Conservation (phyloP, 2,329 filamentous ascomycete genomes). For the Trichophaea hybrida region DNA sequence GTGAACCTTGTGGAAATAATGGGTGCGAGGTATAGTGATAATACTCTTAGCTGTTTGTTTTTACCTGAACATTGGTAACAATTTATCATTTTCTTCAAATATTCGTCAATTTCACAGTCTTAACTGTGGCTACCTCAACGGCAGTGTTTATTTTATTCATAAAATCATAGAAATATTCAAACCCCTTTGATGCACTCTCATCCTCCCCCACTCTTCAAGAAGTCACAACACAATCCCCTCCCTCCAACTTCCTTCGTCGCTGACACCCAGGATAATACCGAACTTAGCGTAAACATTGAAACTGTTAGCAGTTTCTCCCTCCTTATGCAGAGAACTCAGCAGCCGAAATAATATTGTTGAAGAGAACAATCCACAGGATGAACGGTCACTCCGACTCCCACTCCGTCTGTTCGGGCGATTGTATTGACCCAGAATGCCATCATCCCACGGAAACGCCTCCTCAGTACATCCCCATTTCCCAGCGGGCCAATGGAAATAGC, state of each 20-base stretch:
- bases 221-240: neutral
- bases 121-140: no score
- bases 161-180: neutral
- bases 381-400: neutral
- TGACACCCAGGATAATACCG: neutral
- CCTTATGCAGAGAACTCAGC: neutral
- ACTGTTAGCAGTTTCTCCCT: neutral
- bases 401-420: neutral
- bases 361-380: neutral
- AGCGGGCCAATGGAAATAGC: neutral
- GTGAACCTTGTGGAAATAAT: no score
- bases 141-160: no score
- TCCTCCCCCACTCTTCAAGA: neutral
- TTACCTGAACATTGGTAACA: no score
- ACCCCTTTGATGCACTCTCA: constrained; percentile 2
- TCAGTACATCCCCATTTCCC: neutral
- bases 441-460: neutral
- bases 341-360: neutral
- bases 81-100: no score
- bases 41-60: no score
- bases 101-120: no score
- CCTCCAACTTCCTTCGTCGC: neutral
- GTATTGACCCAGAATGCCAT: neutral
- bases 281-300: neutral
- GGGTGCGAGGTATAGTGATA: no score